A percentile compares a stretch with the other conserved stretches of the same genome.
Evolutionary conservation across 1,284 basidiomycete genomes (phyloP).

Genomic region (Cryptococcus sp.): DNA sequence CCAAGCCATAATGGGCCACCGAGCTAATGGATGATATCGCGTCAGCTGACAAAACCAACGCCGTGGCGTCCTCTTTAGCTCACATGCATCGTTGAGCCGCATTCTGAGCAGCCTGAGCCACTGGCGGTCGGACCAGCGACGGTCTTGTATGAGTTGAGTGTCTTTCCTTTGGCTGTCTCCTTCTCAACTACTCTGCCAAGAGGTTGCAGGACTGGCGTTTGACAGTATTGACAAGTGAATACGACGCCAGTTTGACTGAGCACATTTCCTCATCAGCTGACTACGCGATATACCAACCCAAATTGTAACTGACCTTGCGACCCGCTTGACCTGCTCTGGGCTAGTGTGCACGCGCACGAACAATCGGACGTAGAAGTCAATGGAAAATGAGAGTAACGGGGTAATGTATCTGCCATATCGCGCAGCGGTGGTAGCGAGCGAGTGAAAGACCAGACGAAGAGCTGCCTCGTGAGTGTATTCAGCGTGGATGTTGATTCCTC

Average conservation of each 20-base stretch:
- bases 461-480: conserved; percentile 95
- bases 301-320: conserved; percentile 63
- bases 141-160: conserved; percentile 69
- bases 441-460: conserved; percentile 83
- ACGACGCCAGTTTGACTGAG: conserved; percentile 63
- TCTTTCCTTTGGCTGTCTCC: conserved; percentile 57
- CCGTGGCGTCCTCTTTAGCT: conserved; percentile 5
- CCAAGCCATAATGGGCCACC: conserved; percentile 98
- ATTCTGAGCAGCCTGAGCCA: conserved; percentile 73
- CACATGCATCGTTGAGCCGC: conserved; percentile 74
- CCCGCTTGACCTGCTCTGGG: conserved; percentile 84
- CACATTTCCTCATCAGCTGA: background rate
- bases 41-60: conserved; percentile 3
- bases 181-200: conserved; percentile 70
- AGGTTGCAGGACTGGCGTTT: conserved; percentile 75
- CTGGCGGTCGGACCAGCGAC: conserved; percentile 64
- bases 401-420: conserved; percentile 91
- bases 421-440: conserved; percentile 80
- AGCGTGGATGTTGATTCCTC: conserved; percentile 85
- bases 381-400: conserved; percentile 88
- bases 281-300: background rate
- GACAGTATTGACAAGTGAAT: conserved; percentile 79
- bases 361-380: conserved; percentile 95
- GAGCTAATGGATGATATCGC: conserved; percentile 57
- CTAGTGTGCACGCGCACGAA: conserved; percentile 79